Percentiles rank a stretch among this genome's conserved stretches.
phyloP scores from a whole-genome alignment of 2,329 filamentous ascomycete species.

The Xylariomycetidae sp. region DNA sequence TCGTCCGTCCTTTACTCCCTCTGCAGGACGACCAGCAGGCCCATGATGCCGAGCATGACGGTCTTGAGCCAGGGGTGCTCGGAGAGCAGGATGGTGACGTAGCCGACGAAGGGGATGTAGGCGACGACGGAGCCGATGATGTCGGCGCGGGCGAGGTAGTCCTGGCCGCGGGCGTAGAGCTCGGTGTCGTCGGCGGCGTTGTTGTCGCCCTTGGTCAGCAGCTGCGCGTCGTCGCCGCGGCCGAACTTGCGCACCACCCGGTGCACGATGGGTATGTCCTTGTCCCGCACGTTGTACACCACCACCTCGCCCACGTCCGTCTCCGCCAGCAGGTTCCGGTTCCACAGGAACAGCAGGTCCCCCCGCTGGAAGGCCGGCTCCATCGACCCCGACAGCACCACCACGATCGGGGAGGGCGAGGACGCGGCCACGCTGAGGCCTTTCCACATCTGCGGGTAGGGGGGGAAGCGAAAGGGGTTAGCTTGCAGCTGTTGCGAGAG shows the following conservation, averaged over 20 bases:
- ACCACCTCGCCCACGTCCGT: conserved; percentile 53
- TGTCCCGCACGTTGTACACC: conserved; percentile 75
- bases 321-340: conserved; percentile 54
- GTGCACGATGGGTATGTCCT: conserved; percentile 97
- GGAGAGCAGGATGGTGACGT: conserved; percentile 91
- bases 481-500: not conserved
- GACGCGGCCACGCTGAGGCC: conserved; percentile 74
- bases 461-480: conserved; percentile 1
- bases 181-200: conserved; percentile 92
- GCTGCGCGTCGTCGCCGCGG: conserved; percentile 53
- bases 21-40: conserved; percentile 85
- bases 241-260: conserved; percentile 74
- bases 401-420: conserved; percentile 71
- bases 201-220: conserved; percentile 97
- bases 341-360: conserved; percentile 72
- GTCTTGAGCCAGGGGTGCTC: conserved; percentile 98
- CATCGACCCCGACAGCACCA: conserved; percentile 80
- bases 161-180: conserved; percentile 76
- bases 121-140: conserved; percentile 89
- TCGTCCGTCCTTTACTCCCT: conserved; percentile 58
- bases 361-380: conserved; percentile 77
- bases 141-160: conserved; percentile 78
- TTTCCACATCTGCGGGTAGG: conserved; percentile 66
- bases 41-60: conserved; percentile 91
- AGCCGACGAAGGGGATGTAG: conserved; percentile 92